phyloP scores from a whole-genome alignment of 2,329 filamentous ascomycete genomes.

The Pseudopyrenochaeta lycopersici region DNA sequence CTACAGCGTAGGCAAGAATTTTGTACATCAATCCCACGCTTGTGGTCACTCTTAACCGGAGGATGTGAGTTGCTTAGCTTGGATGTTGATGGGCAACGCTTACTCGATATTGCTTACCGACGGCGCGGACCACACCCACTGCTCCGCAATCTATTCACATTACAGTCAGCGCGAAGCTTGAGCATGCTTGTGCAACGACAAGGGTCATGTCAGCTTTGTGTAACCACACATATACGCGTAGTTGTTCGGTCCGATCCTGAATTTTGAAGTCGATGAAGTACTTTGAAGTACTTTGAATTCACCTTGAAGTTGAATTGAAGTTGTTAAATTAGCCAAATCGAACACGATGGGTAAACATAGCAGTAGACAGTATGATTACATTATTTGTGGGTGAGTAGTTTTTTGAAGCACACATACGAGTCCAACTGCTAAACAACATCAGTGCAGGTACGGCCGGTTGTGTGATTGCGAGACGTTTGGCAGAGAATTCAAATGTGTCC shows the following conservation, averaged over 20 bases:
- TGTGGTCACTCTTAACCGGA: neutral
- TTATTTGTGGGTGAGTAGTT: conserved; percentile 12
- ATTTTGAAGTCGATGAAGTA: neutral
- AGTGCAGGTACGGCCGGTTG: conserved; percentile 59
- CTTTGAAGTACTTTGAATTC: too few relatives aligned
- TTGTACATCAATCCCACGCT: neutral
- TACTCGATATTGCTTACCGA: neutral
- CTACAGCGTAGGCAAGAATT: too few relatives aligned
- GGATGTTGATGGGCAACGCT: neutral
- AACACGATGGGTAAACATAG: neutral
- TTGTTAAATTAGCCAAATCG: neutral
- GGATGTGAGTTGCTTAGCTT: neutral
- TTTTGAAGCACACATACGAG: neutral
- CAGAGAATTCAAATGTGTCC: conserved; percentile 50
- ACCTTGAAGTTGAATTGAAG: too few relatives aligned
- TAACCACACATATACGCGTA: neutral
- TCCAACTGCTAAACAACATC: neutral
- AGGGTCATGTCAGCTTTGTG: neutral
- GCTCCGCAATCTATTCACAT: neutral
- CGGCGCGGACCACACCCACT: neutral
- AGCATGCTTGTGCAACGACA: neutral
- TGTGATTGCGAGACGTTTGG: conserved; percentile 56
- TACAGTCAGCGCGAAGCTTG: neutral
- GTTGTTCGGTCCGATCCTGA: neutral
- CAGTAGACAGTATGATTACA: conserved; percentile 4